Percentiles rank a stretch among this genome's conserved stretches.
phyloP scores from a whole-genome alignment of 2,329 filamentous ascomycete species.

The Beauveria sp. region DNA sequence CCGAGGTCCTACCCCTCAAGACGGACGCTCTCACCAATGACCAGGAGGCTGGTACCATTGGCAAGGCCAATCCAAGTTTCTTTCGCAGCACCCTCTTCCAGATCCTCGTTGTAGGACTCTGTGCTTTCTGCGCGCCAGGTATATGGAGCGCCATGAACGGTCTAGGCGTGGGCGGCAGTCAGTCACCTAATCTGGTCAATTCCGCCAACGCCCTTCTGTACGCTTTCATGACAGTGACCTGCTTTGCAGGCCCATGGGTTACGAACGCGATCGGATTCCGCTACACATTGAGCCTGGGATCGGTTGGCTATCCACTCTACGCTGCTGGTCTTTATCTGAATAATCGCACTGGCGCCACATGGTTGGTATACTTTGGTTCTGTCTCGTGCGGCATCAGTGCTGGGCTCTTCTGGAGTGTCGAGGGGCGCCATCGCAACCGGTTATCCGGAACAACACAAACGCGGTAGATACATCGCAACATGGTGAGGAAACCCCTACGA shows the following conservation, averaged over 20 bases:
- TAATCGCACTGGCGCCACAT: slow-evolving; percentile 54
- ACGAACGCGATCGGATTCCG: slow-evolving; percentile 30
- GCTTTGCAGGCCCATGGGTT: slow-evolving; percentile 30
- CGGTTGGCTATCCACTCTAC: slow-evolving; percentile 55
- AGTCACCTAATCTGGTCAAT: slow-evolving; percentile 33
- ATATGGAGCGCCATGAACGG: slow-evolving; percentile 35
- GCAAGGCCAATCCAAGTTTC: slow-evolving; percentile 2
- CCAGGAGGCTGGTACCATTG: not conserved
- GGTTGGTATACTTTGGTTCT: slow-evolving; percentile 56
- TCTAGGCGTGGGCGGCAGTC: slow-evolving; percentile 32
- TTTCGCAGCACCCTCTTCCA: slow-evolving; percentile 28
- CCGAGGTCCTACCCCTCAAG: not conserved
- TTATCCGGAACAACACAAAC: slow-evolving; percentile 55
- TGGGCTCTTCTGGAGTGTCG: slow-evolving; percentile 61
- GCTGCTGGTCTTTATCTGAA: slow-evolving; percentile 58
- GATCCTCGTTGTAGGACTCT: slow-evolving; percentile 30
- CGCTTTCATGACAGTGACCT: slow-evolving; percentile 35
- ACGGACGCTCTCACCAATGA: not conserved
- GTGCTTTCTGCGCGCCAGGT: slow-evolving; percentile 33
- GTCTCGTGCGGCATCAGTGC: slow-evolving; percentile 56
- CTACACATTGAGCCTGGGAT: slow-evolving; percentile 33
- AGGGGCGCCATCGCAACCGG: slow-evolving; percentile 58
- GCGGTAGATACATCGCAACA: slow-evolving; percentile 48
- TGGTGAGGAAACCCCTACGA: slow-evolving; percentile 13
- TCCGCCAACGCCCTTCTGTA: slow-evolving; percentile 39